phyloP scores from a whole-genome alignment of 1,139 yeast species.

The Debaryomyces robertsiae region DNA sequence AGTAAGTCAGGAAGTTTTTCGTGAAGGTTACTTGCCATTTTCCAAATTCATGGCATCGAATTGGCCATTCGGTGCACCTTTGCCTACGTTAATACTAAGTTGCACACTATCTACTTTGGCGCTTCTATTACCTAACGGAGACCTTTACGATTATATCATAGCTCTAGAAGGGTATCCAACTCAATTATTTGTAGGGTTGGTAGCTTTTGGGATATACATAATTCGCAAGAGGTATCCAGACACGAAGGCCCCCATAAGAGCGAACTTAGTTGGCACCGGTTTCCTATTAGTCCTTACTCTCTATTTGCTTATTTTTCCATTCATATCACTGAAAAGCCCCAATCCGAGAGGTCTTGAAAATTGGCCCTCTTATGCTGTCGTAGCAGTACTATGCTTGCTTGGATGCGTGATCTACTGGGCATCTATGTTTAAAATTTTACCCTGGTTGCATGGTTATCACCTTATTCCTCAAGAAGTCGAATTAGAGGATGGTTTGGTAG shows the following conservation, averaged over 20 bases:
- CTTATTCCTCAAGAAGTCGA: constrained; percentile 40
- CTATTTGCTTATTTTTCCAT: constrained; percentile 51
- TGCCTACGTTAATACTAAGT: constrained; percentile 47
- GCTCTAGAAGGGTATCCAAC: constrained; percentile 74
- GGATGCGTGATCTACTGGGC: constrained; percentile 52
- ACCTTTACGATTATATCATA: constrained; percentile 74
- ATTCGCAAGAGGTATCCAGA: constrained; percentile 50
- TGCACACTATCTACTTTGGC: constrained; percentile 38
- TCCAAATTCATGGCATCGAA: constrained; percentile 56
- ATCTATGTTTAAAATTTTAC: constrained; percentile 46
- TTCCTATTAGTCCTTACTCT: constrained; percentile 41
- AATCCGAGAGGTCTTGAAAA: constrained; percentile 44
- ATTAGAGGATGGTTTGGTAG: constrained; percentile 55
- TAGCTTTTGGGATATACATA: constrained; percentile 56
- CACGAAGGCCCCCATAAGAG: constrained; percentile 50
- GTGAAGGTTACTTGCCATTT: constrained; percentile 64
- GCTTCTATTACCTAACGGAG: constrained; percentile 74
- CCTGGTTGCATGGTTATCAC: constrained; percentile 45
- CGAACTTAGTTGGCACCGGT: constrained; percentile 47
- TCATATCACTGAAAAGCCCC: constrained; percentile 40
- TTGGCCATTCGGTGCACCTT: constrained; percentile 59
- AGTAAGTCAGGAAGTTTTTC: constrained; percentile 63
- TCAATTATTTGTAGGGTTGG: constrained; percentile 50
- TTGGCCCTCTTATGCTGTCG: constrained; percentile 57
- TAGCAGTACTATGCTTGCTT: constrained; percentile 37